phyloP scores from a whole-genome alignment of 1,139 yeast genomes.

The Blastobotrys apis region DNA sequence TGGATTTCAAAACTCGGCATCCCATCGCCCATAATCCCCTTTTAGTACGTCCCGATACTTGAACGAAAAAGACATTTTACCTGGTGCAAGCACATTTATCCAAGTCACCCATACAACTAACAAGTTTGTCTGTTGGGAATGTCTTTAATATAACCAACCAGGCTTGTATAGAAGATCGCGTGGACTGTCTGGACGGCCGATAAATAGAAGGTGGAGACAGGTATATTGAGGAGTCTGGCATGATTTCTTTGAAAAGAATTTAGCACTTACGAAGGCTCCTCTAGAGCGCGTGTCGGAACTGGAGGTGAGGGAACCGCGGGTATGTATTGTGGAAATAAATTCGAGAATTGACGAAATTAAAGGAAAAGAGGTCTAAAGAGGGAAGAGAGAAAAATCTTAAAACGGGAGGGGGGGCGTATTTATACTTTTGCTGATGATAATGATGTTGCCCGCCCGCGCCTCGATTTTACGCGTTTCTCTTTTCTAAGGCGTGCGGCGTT shows the following conservation, averaged over 20 bases:
- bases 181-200: not conserved
- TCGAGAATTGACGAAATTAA: not conserved
- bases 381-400: not conserved
- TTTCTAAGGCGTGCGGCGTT: no score
- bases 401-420: no score
- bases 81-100: not conserved
- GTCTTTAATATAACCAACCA: not conserved
- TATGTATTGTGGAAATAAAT: not conserved
- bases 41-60: not conserved
- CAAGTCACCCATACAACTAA: not conserved
- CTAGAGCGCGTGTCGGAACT: constrained; percentile 7
- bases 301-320: no score
- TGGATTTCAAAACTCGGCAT: not conserved
- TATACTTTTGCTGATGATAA: no score
- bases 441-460: no score
- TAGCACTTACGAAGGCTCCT: constrained; percentile 3
- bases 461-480: no score
- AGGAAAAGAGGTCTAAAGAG: not conserved
- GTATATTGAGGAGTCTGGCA: constrained; percentile 7
- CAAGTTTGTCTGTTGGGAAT: not conserved
- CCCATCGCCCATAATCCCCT: not conserved
- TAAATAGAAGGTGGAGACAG: constrained; percentile 11
- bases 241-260: not conserved
- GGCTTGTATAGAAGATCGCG: not conserved
- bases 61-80: not conserved